Conservation (phyloP, 73 alveolate genomes). For the Paramecium tetraurelia region DNA sequence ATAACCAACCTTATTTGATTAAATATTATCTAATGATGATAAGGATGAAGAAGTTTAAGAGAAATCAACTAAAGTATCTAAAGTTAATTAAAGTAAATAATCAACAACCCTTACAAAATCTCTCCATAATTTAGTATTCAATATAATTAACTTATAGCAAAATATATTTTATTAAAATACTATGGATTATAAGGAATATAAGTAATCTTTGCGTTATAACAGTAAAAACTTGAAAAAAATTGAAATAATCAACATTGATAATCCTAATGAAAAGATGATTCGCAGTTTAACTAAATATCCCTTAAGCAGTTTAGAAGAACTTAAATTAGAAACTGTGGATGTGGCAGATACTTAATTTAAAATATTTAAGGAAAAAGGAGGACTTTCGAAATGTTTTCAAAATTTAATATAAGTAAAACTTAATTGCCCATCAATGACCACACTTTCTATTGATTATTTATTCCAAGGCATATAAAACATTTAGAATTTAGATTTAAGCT, state of each 20-base stretch:
- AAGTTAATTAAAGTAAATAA: neutral
- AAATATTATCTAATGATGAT: neutral
- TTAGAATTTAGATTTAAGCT: neutral
- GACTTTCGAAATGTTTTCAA: neutral
- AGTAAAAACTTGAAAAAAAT: neutral
- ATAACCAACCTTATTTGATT: neutral
- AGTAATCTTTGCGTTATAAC: neutral
- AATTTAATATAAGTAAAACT: neutral
- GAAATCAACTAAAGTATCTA: neutral
- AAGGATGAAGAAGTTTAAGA: neutral
- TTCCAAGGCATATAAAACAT: neutral
- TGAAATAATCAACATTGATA: neutral
- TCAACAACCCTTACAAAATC: neutral
- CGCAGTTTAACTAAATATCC: neutral
- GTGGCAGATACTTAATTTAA: neutral
- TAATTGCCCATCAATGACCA: neutral
- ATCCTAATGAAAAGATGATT: slow-evolving; percentile 6
- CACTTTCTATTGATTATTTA: neutral
- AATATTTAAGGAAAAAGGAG: neutral
- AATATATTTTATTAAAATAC: neutral
- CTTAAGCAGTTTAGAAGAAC: neutral
- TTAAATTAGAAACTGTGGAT: neutral
- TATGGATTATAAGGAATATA: neutral
- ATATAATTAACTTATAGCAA: neutral
- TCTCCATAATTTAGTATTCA: neutral